Conservation (phyloP, 257 asterid species). For the Solanum phureja region DNA sequence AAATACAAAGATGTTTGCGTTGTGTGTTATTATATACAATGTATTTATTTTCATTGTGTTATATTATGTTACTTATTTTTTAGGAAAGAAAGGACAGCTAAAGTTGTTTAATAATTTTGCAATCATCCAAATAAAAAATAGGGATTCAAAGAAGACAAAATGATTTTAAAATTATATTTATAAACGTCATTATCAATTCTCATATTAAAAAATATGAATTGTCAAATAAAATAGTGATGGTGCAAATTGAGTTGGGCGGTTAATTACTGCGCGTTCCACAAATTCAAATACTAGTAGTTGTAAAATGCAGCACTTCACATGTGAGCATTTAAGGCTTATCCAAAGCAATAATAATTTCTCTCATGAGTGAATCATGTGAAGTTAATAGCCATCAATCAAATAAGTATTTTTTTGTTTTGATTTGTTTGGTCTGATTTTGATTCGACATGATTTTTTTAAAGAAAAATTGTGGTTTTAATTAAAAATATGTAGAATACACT, state of each 20-base stretch:
- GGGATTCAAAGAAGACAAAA: not conserved
- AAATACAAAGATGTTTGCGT: not conserved
- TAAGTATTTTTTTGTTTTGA: too few species aligned
- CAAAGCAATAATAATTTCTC: not conserved
- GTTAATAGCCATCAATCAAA: not conserved
- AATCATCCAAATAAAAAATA: not conserved
- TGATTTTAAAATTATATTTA: not conserved
- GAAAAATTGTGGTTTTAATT: not conserved
- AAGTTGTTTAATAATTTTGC: not conserved
- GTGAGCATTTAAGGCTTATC: not conserved
- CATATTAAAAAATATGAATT: not conserved
- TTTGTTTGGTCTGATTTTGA: too few species aligned
- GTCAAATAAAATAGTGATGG: not conserved
- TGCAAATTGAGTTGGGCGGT: not conserved
- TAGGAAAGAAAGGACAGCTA: too few species aligned
- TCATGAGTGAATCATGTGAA: not conserved
- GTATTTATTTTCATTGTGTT: not conserved
- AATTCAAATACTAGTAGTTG: not conserved
- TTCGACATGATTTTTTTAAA: not conserved
- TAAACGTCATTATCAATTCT: not conserved
- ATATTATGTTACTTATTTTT: too few species aligned
- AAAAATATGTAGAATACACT: not conserved
- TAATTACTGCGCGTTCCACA: not conserved
- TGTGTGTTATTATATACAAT: not conserved
- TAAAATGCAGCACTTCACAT: not conserved